Evolutionary conservation across 805 yeast genomes (phyloP), one percentile per base, ranked within the genome.

Genomic region (Metschnikowia rubicola): DNA sequence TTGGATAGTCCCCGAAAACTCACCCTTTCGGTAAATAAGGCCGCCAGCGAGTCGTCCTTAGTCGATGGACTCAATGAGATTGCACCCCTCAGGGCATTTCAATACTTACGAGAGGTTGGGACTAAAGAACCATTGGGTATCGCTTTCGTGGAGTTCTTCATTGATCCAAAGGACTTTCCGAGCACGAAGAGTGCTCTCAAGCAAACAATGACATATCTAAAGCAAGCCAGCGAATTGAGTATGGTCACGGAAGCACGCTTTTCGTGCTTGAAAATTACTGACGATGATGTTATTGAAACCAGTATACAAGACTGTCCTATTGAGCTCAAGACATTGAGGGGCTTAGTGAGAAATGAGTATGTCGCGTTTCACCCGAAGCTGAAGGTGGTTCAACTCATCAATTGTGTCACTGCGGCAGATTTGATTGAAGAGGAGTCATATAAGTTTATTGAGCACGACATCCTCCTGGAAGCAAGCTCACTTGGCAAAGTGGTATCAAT

Each of bases 321-420:
- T 40, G 68, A 73, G 37, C 68, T 67, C 48, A 65, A 63, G 34
- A 66, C 71, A 3, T 60, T 77, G 19, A 63, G 65, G 34, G 58
- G 64, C 9, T 59, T 75, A 44, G 77, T 67, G 4, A 59, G 59
- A 32, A 68, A 68, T 50, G 70, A 71, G 53, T 50, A 59, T 34
- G 73, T 68, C 4, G 53, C 67, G 1, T 58, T 63, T 8, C 73
- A 68, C 35, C 64, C 71, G 2, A 70, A 66, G 48, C 77, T 71
- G 75, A 53, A 42, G n/a, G 88, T 86, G 1, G 59, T 91, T 8
- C 81, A 85, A 46, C 64, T 90, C 4, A 62, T 87, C 33, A 91
- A 90, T 58, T 68, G 81, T 39, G 74, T 88, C 1, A 76, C 84
- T 2, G 77, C 84, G 1, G 80, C 80, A 32, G 95, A 87, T 52